Conservation (phyloP, 2,329 filamentous ascomycete genomes). For the Neonectria neomacrospora region DNA sequence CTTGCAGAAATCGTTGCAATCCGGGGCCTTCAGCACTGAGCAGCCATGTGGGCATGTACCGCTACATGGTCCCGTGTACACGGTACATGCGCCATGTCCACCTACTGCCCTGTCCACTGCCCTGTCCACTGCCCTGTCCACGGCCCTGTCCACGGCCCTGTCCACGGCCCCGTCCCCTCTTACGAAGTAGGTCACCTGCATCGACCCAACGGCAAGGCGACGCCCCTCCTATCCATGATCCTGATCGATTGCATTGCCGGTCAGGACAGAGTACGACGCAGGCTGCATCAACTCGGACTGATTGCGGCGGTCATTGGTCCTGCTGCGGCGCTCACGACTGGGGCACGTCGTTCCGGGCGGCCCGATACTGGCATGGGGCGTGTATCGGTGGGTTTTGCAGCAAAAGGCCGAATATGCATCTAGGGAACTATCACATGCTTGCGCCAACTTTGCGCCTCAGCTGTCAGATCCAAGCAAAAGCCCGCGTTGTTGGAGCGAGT, state of each 20-base stretch:
- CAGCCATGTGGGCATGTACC: slow-evolving; percentile 36
- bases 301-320: slow-evolving; percentile 8
- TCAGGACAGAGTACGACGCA: slow-evolving; percentile 19
- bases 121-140: too few relatives aligned
- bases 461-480: slow-evolving; percentile 7
- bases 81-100: slow-evolving; percentile 16
- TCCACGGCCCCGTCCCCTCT: slow-evolving; percentile 32
- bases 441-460: slow-evolving; percentile 18
- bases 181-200: slow-evolving; percentile 44
- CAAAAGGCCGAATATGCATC: slow-evolving; percentile 35
- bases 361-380: slow-evolving; percentile 39
- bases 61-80: slow-evolving; percentile 24
- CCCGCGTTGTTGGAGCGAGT: neutral
- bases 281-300: neutral
- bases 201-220: slow-evolving; percentile 18
- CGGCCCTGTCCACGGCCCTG: too few relatives aligned
- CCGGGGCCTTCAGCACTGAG: slow-evolving; percentile 11
- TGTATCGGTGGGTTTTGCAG: slow-evolving; percentile 31
- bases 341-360: slow-evolving; percentile 18
- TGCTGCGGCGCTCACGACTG: slow-evolving; percentile 5
- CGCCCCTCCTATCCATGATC: slow-evolving; percentile 16
- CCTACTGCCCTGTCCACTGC: too few relatives aligned
- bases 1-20: slow-evolving; percentile 1
- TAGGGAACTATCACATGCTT: slow-evolving; percentile 45
- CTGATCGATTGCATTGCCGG: slow-evolving; percentile 24